Base-by-base conservation (phyloP, 768 basidiomycete species). In the Cystobasidium ongulense region DNA sequence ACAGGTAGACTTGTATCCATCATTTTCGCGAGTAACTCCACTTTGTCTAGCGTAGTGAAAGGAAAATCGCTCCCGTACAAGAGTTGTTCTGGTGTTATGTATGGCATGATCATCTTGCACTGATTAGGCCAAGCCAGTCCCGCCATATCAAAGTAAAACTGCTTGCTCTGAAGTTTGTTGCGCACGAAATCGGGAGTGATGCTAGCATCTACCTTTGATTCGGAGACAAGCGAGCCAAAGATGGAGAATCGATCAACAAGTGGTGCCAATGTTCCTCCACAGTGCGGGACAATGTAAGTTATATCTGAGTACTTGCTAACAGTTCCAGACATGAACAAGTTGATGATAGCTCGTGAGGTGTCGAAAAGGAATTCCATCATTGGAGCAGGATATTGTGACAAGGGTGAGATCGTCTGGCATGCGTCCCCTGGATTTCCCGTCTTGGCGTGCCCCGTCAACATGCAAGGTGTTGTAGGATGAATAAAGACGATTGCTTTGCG, bases 331-430 rank as follows among this genome's bases (percentile, higher is more conserved):
- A 64, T 11, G 38, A 64, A 64, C 63, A 64, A 5, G 63, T 64
- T 64, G 63, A 64, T 64, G 5, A 64, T n/a, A 35, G 63, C 63
- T 3, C 63, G 31, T 11, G 63, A 13, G 7, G 63, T 64, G n/a
- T 64, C 63, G 35, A 64, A 64, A 27, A 64, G 63, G 23, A 64
- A 64, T 35, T 64, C 63, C 63, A 64, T 64, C 63, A 64, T 64
- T 7, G 63, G 63, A 36, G 63, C 63, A 17, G 63, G 63, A 27
- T 64, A 64, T 23, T 64, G 63, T 7, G 63, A 64, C 18, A 64
- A 23, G 7, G 63, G 63, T 27, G 63, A 39, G n/a, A 64, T 64
- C 8, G 5, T 64, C 38, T 64, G 63, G 63, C 31, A 39, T 5
- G 7, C n/a, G n/a, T n/a, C n/a, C n/a, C n/a, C n/a, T n/a, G n/a